phyloP scores from a whole-genome alignment of 1,284 basidiomycete species.

The Lentinus polychrous region DNA sequence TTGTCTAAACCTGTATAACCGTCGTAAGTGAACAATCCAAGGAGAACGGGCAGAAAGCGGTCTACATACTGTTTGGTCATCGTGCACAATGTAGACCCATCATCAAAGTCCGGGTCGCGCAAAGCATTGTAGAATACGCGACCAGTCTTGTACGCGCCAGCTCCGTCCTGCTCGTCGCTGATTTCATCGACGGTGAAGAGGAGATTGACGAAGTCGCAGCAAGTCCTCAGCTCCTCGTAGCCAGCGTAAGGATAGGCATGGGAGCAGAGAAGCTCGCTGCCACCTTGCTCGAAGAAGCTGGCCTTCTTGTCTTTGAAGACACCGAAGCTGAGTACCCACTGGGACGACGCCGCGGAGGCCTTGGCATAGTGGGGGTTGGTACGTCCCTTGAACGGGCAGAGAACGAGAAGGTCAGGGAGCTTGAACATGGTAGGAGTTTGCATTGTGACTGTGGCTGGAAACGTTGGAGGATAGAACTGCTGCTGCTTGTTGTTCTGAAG shows the following conservation, averaged over 20 bases:
- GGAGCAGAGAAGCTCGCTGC: slow-evolving; percentile 56
- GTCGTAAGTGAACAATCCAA: slow-evolving; percentile 5
- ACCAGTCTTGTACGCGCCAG: slow-evolving; percentile 48
- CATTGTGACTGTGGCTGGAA: slow-evolving; percentile 2
- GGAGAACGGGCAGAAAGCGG: not conserved
- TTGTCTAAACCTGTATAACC: slow-evolving; percentile 38
- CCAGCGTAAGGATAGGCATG: slow-evolving; percentile 56
- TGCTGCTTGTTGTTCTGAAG: not conserved
- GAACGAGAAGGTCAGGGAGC: slow-evolving; percentile 49
- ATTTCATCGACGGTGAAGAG: slow-evolving; percentile 67
- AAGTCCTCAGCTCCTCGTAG: slow-evolving; percentile 50
- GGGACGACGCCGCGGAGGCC: slow-evolving; percentile 47
- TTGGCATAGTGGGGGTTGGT: slow-evolving; percentile 50
- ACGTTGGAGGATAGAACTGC: not conserved
- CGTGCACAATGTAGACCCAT: slow-evolving; percentile 44
- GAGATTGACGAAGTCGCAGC: slow-evolving; percentile 60
- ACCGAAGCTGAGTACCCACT: slow-evolving; percentile 57
- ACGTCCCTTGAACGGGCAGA: slow-evolving; percentile 38
- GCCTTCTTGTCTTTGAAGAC: slow-evolving; percentile 55
- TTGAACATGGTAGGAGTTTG: slow-evolving; percentile 26
- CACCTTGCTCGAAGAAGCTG: slow-evolving; percentile 52
- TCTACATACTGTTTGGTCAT: slow-evolving; percentile 54
- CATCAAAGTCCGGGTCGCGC: slow-evolving; percentile 43
- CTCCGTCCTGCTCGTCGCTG: slow-evolving; percentile 57
- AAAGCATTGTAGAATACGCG: slow-evolving; percentile 47